Percentiles rank a stretch among this genome's conserved stretches.
These are phyloP conservation scores for Penicillium sp. DNA, from an alignment of 2,329 filamentous ascomycete genomes.

Conservation along the genomic window DNA sequence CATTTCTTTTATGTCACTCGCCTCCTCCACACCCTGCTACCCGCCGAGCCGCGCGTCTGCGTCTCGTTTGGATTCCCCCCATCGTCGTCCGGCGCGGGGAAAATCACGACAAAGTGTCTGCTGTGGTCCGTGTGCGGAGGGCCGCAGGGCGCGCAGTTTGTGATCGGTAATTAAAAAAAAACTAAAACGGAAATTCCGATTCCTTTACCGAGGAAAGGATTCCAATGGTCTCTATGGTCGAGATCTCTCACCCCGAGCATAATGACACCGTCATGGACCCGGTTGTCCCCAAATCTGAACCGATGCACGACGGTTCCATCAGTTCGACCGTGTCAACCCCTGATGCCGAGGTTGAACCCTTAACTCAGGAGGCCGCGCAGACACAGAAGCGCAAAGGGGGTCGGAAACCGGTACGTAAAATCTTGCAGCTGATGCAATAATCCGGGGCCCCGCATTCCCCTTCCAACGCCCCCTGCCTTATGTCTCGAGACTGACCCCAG, in stretches of 20 bases:
- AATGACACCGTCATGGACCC: slow-evolving; percentile 40
- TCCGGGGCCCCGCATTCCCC: slow-evolving; percentile 30
- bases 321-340: slow-evolving; percentile 44
- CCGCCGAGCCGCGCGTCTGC: slow-evolving; percentile 39
- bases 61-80: not conserved
- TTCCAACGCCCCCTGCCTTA: not conserved
- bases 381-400: slow-evolving; percentile 92
- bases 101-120: not conserved
- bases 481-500: slow-evolving; percentile 9
- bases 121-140: slow-evolving; percentile 6
- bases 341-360: slow-evolving; percentile 39
- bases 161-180: too few relatives aligned
- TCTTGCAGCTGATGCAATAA: slow-evolving; percentile 15
- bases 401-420: slow-evolving; percentile 76
- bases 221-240: slow-evolving; percentile 44
- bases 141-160: too few relatives aligned
- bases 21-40: slow-evolving; percentile 36
- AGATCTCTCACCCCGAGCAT: slow-evolving; percentile 35
- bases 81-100: slow-evolving; percentile 15
- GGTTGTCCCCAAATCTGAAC: slow-evolving; percentile 41
- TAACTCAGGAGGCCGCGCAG: slow-evolving; percentile 42
- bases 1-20: slow-evolving; percentile 40
- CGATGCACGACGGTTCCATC: slow-evolving; percentile 39
- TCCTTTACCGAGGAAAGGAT: too few relatives aligned
- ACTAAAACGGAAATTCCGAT: too few relatives aligned